Evolutionary conservation across 1,139 yeast genomes (phyloP), one percentile per base, ranked within the genome.

Genomic region (Saccharomycopsis hybrid): DNA sequence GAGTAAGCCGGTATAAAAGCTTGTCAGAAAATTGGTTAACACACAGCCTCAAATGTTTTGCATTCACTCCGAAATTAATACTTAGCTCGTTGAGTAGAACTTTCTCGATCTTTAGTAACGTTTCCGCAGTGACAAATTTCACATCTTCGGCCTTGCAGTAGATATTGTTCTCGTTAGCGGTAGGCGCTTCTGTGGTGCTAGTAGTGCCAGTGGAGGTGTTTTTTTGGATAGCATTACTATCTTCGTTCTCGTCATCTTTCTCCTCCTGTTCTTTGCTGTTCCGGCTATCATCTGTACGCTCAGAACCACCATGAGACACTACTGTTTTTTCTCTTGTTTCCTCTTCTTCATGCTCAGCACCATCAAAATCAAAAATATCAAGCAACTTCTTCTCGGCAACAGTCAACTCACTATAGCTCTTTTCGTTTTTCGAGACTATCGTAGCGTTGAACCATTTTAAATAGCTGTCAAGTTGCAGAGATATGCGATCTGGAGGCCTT

Each of bases 401-500:
- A 0, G 69, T 51, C 3, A 63, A 46, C n/a, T 43, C 57, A 18
- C 40, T 43, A n/a, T 32, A 29, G 25, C 25, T 5, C 5, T 52
- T 8, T 25, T 49, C 31, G 7, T 31, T 27, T 30, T 43, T 48
- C n/a, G n/a, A n/a, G 1, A 70, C 58, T 4, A 72, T 53, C 32
- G 66, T 64, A 7, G 67, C 67, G 50, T 67, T 64, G 35, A 74
- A 62, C 77, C 79, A 76, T 41, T 72, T 67, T 47, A 74, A 65
- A 56, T 76, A 77, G 40, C 63, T 59, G 18, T 63, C 64, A n/a
- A 68, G 40, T 27, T 28, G 24, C 3, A 18, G n/a, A 27, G 47
- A 18, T 7, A 42, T 9, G 2, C 33, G 33, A 2, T 35, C 44
- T 9, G n/a, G 4, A 40, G 28, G 32, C 13, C 29, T 11, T 25